A percentile compares a stretch with the other conserved stretches of the same genome.
Evolutionary conservation across 2,329 filamentous ascomycete species (phyloP).

Genomic region (Elsinoe fawcettii): DNA sequence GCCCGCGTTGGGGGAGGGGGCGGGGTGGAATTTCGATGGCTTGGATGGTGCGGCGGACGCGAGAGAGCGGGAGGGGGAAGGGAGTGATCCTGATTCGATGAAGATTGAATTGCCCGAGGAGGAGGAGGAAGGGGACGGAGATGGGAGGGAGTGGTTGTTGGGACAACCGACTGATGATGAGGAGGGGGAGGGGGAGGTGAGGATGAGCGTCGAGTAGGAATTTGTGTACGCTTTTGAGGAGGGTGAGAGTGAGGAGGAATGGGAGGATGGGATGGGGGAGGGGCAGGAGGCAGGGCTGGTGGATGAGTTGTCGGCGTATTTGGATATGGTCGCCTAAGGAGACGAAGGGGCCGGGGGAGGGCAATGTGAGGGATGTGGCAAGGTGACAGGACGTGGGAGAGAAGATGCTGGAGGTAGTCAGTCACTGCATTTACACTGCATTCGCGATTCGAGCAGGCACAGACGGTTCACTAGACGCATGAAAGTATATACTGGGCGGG

Average conservation of each 20-base stretch:
- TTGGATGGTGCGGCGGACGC: constrained; percentile 9
- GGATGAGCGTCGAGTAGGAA: not conserved
- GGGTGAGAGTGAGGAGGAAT: not conserved
- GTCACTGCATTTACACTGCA: not conserved
- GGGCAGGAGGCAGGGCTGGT: not conserved
- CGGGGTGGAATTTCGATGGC: constrained; percentile 4
- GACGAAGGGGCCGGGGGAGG: not conserved
- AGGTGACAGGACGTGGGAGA: not conserved
- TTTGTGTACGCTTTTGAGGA: not conserved
- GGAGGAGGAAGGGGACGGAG: constrained; percentile 22
- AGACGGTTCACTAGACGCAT: not conserved
- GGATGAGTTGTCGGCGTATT: not conserved
- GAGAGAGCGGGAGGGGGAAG: not conserved
- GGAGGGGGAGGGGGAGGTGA: not conserved
- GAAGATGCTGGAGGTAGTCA: not conserved
- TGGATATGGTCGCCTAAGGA: not conserved
- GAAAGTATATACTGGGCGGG: not conserved
- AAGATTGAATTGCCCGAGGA: constrained; percentile 21
- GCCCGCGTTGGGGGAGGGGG: constrained; percentile 22
- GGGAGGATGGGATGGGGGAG: not conserved
- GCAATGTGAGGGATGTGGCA: not conserved
- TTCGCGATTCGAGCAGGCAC: not conserved
- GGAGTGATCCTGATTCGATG: constrained; percentile 12
- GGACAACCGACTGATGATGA: not conserved
- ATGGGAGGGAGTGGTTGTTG: not conserved